Evolutionary conservation across 306 rosid species (phyloP).

Genomic region (Ammopiptanthus mongolicus): DNA sequence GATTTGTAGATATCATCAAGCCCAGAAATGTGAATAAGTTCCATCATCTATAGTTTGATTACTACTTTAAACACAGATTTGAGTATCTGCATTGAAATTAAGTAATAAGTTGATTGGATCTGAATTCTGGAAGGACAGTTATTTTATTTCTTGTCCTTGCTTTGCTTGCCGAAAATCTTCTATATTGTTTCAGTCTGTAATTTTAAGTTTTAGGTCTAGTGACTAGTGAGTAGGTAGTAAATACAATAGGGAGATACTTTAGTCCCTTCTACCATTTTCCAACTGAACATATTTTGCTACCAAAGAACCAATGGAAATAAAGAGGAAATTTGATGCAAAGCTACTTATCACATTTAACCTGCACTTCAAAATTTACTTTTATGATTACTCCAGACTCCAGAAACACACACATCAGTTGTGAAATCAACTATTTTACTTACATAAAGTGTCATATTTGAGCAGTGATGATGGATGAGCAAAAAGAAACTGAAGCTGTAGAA

Average conservation of each 20-base stretch:
- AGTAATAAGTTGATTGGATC: neutral
- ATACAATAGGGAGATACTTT: neutral
- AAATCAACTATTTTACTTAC: constrained; percentile 24
- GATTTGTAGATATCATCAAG: neutral
- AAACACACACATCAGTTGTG: neutral
- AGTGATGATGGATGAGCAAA: constrained; percentile 92
- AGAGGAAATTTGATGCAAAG: neutral
- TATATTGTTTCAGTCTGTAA: neutral
- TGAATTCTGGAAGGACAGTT: neutral
- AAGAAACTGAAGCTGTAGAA: constrained; percentile 68
- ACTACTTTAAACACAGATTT: neutral
- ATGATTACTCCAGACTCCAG: neutral
- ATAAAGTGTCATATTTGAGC: constrained; percentile 17
- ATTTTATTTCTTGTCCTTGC: neutral
- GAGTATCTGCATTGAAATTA: neutral
- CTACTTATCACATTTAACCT: neutral
- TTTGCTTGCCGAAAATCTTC: neutral
- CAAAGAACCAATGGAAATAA: neutral
- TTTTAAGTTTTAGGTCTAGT: neutral
- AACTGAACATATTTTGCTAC: neutral
- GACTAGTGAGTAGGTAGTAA: neutral
- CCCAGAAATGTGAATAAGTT: neutral
- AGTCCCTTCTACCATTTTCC: neutral
- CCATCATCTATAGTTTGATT: neutral
- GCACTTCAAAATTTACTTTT: neutral